Evolutionary conservation across 129 eudicot genomes (phyloP).

Genomic region (Rutidosis leptorrhynchoides): DNA sequence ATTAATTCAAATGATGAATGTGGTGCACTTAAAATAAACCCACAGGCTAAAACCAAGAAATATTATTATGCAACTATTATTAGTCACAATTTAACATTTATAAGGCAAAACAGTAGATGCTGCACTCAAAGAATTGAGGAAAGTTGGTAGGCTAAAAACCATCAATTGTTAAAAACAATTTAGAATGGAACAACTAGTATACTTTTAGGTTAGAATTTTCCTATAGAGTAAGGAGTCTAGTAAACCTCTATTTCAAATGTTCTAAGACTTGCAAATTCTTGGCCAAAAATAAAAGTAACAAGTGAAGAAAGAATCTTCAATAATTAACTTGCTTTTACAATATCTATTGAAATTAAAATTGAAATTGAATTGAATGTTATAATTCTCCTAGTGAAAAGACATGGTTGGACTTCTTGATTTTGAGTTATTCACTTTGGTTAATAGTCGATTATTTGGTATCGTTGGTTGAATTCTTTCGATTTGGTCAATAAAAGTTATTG

Average conservation of each 20-base stretch:
- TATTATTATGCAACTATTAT: not conserved
- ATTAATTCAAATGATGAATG: no score
- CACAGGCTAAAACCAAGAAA: no score
- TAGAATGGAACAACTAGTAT: slow-evolving; percentile 20
- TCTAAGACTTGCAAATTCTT: slow-evolving; percentile 16
- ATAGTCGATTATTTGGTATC: slow-evolving; percentile 34
- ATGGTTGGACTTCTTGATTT: slow-evolving; percentile 22
- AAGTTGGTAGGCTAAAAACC: slow-evolving; percentile 29
- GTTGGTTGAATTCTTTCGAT: slow-evolving; percentile 12
- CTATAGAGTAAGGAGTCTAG: slow-evolving; percentile 26
- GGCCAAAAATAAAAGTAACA: slow-evolving; percentile 30
- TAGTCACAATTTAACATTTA: not conserved
- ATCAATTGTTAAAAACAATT: slow-evolving; percentile 34
- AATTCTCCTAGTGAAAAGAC: slow-evolving; percentile 29
- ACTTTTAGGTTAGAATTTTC: slow-evolving; percentile 22
- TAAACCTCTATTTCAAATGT: slow-evolving; percentile 16
- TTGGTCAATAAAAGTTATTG: slow-evolving; percentile 20
- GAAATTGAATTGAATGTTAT: slow-evolving; percentile 4
- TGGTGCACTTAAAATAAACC: no score
- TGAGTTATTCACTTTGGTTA: slow-evolving; percentile 31
- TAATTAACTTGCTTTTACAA: slow-evolving; percentile 13
- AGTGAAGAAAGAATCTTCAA: slow-evolving; percentile 17
- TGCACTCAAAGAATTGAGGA: slow-evolving; percentile 1
- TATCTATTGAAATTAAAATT: no score
- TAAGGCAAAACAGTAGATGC: slow-evolving; percentile 15